These are phyloP conservation scores for Cladophialophora yegresii DNA, from an alignment of 2,329 filamentous ascomycete species.

Conservation along the genomic window DNA sequence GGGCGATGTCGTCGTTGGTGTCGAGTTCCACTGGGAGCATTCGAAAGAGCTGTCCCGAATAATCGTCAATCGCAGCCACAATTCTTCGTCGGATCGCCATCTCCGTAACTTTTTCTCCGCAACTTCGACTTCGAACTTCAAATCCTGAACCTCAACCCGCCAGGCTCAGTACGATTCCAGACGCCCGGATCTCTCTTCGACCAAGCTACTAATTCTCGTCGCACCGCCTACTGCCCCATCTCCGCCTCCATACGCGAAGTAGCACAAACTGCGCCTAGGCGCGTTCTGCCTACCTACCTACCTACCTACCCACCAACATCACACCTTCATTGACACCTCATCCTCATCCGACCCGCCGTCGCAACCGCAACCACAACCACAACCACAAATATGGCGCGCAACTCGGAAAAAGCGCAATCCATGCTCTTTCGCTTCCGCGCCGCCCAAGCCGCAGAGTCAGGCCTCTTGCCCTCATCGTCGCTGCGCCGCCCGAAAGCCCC, in stretches of 20 bases:
- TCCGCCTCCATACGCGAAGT: not conserved
- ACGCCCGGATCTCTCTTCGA: not conserved
- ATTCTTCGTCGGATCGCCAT: not conserved
- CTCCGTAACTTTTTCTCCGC: slow-evolving; percentile 6
- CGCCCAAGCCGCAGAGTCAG: slow-evolving; percentile 90
- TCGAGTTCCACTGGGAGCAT: not conserved
- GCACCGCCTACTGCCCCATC: not conserved
- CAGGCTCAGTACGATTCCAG: not conserved
- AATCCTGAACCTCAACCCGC: not conserved
- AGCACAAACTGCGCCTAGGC: not conserved
- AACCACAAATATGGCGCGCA: slow-evolving; percentile 66
- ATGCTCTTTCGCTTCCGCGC: slow-evolving; percentile 99
- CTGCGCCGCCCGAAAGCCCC: slow-evolving; percentile 89
- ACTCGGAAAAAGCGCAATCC: slow-evolving; percentile 97
- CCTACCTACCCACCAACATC: too few species aligned
- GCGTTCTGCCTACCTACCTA: not conserved
- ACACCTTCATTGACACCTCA: not conserved
- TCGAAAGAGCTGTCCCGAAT: not conserved
- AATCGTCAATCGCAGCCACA: not conserved
- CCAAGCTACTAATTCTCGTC: not conserved
- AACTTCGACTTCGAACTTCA: not conserved
- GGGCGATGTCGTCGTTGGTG: not conserved
- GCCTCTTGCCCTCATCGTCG: slow-evolving; percentile 90
- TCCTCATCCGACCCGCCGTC: not conserved
- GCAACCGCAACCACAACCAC: not conserved